Conservation (phyloP, 148 eudicot genomes). For the Rhododendron vialii region DNA sequence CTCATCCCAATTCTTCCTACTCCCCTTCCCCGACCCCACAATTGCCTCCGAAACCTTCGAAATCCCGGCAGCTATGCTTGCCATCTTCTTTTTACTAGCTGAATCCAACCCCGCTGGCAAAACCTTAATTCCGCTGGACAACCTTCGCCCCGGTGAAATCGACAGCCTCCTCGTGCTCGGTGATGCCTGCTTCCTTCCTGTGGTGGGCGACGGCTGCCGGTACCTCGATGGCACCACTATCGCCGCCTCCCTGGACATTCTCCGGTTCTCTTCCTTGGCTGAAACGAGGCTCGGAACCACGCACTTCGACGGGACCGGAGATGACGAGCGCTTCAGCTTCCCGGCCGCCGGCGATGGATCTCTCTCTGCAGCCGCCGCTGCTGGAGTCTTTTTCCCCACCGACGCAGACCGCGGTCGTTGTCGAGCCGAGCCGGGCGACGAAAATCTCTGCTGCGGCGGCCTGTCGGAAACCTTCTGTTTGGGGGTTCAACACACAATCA, state of each 20-base stretch:
- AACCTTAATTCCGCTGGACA: slow-evolving; percentile 54
- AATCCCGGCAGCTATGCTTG: slow-evolving; percentile 46
- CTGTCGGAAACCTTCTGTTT: slow-evolving; percentile 8
- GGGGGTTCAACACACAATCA: neutral
- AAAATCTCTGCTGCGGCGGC: slow-evolving; percentile 62
- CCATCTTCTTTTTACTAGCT: slow-evolving; percentile 67
- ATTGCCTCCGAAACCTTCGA: slow-evolving; percentile 55
- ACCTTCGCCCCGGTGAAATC: slow-evolving; percentile 76
- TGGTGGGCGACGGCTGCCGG: slow-evolving; percentile 81
- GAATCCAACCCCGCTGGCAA: slow-evolving; percentile 43
- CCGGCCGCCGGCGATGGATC: slow-evolving; percentile 72
- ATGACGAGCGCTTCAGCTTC: slow-evolving; percentile 70
- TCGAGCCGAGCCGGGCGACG: slow-evolving; percentile 52
- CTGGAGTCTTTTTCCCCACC: slow-evolving; percentile 36
- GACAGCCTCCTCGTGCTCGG: slow-evolving; percentile 81
- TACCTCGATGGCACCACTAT: slow-evolving; percentile 92
- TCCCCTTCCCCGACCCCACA: slow-evolving; percentile 44
- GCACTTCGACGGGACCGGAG: slow-evolving; percentile 91
- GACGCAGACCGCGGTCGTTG: slow-evolving; percentile 44
- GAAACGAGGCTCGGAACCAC: slow-evolving; percentile 74
- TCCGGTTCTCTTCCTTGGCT: slow-evolving; percentile 70
- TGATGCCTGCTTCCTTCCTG: slow-evolving; percentile 56
- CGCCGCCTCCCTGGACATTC: slow-evolving; percentile 55
- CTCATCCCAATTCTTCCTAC: slow-evolving; percentile 79
- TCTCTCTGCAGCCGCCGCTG: slow-evolving; percentile 32